Percentiles rank a stretch among this genome's conserved stretches.
These are phyloP conservation scores for Stipa capillata DNA, from an alignment of 176 grass and related monocot species.

Conservation along the genomic window DNA sequence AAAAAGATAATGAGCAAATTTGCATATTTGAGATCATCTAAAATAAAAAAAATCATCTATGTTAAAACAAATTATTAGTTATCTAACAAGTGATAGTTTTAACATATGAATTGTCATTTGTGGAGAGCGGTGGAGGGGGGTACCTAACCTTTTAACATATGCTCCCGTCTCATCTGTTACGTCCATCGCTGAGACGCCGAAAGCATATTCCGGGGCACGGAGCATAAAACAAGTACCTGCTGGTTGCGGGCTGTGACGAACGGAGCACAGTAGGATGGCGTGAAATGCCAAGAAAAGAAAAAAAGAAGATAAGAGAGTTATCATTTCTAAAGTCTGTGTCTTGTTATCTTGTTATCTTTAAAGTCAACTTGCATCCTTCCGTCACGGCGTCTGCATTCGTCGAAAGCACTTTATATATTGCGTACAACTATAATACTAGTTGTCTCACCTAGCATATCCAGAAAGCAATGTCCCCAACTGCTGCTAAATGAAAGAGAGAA, in stretches of 20 bases:
- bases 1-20: no score
- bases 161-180: no score
- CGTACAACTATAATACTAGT: not conserved
- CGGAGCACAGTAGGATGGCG: not conserved
- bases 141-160: no score
- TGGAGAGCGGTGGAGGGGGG: no score
- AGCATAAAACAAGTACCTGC: not conserved
- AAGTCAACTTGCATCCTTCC: slow-evolving; percentile 6
- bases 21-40: no score
- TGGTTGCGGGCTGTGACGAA: not conserved
- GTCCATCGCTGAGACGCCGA: no score
- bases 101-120: no score
- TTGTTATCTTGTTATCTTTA: not conserved
- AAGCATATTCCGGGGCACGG: slow-evolving; percentile 27
- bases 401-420: not conserved
- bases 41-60: no score
- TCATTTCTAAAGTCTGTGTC: not conserved
- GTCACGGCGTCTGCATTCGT: not conserved
- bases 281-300: not conserved
- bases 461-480: not conserved
- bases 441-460: not conserved
- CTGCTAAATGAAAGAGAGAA: not conserved
- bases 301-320: no score
- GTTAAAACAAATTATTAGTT: no score
- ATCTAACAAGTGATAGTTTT: no score